phyloP scores from a whole-genome alignment of 202 grass and related monocot species.

The Zoysia matrella region DNA sequence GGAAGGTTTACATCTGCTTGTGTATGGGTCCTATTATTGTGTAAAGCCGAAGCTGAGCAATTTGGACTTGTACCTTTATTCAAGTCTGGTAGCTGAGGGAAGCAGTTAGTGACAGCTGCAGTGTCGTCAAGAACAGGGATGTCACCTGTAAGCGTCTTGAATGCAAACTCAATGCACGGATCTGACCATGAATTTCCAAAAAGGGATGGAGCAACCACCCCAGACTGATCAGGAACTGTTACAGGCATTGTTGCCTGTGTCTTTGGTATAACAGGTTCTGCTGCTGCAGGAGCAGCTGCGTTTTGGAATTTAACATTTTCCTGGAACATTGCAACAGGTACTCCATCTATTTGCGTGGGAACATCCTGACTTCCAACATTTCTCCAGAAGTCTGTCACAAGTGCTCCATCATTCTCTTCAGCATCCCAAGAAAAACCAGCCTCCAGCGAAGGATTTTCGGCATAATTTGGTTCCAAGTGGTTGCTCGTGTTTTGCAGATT shows the following conservation, averaged over 20 bases:
- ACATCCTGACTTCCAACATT: constrained; percentile 40
- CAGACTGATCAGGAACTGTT: constrained; percentile 41
- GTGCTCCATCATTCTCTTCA: constrained; percentile 32
- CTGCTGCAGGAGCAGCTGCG: neutral
- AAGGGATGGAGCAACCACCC: constrained; percentile 30
- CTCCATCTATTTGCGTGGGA: constrained; percentile 38
- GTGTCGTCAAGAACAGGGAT: constrained; percentile 62
- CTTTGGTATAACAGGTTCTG: constrained; percentile 29
- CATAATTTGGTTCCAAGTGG: constrained; percentile 46
- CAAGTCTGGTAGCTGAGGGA: constrained; percentile 51
- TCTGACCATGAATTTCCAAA: constrained; percentile 70
- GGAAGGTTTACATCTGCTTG: constrained; percentile 36
- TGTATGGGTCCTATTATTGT: constrained; percentile 42
- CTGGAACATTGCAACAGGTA: constrained; percentile 17
- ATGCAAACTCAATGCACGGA: constrained; percentile 85
- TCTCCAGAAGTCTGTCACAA: constrained; percentile 19
- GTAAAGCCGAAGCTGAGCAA: constrained; percentile 14
- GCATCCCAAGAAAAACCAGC: constrained; percentile 33
- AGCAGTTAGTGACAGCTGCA: constrained; percentile 33
- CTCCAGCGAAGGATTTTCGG: constrained; percentile 35
- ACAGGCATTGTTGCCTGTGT: constrained; percentile 17
- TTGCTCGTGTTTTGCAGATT: constrained; percentile 36
- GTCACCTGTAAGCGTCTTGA: constrained; percentile 84
- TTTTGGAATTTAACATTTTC: constrained; percentile 42
- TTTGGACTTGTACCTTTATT: constrained; percentile 41